Evolutionary conservation across 2,329 filamentous ascomycete genomes (phyloP), one percentile per base, ranked within the genome.

Genomic region (Coniochaeta sp.): DNA sequence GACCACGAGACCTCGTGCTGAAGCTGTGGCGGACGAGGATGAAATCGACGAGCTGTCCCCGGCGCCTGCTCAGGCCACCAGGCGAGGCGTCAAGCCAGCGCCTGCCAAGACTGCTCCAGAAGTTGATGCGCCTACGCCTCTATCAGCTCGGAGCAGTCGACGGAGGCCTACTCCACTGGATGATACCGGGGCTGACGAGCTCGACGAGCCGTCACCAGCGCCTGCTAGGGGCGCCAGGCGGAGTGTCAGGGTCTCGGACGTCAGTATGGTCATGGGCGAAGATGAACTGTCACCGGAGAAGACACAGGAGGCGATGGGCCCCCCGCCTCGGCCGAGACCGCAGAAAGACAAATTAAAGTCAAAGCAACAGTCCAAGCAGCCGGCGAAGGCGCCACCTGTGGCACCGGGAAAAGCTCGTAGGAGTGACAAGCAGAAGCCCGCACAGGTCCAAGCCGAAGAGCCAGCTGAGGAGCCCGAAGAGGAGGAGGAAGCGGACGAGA

Each of bases 401-500:
- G 4, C 26, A 20, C 14, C 45, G 13, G n/a, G n/a, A 6, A 6
- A 12, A 48, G 4, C 10, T 6, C 7, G 4, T 13, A 18, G 14
- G 26, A n/a, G n/a, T n/a, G n/a, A n/a, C n/a, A n/a, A 20, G 14
- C 22, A 30, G 42, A 46, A 28, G 7, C 20, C 40, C 18, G n/a
- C n/a, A n/a, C n/a, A n/a, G 22, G n/a, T 12, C 27, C 24, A 48
- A 48, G n/a, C n/a, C n/a, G n/a, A n/a, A n/a, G n/a, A 46, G 16
- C 7, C 45, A 20, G 14, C 20, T 3, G 33, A 48, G 40, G 54
- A 58, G 51, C 8, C 66, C 47, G 61, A 60, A 12, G 33, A 62
- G 2, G 52, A 57, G 1, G 63, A 69, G 9, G 63, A 68, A 48
- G 75, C 73, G 1, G 68, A 77, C 48, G 72, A 76, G 46, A 68